phyloP scores from a whole-genome alignment of 768 basidiomycete species.

The Gloeopeniophorella convolvens region DNA sequence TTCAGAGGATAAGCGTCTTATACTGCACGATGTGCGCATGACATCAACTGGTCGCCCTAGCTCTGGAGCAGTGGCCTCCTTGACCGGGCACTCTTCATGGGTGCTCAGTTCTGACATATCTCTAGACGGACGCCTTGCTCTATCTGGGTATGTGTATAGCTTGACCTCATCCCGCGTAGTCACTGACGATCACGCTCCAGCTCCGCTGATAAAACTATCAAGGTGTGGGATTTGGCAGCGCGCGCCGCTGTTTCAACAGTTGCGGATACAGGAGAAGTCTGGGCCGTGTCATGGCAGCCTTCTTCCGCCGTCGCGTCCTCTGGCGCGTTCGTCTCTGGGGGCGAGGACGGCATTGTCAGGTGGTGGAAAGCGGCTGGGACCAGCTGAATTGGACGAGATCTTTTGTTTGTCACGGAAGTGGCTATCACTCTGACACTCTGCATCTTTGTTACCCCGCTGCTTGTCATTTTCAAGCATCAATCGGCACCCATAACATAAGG shows the following conservation, averaged over 20 bases:
- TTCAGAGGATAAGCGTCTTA: conserved; percentile 88
- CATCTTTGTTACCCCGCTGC: too few species aligned
- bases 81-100: conserved; percentile 90
- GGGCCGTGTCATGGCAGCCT: conserved; percentile 79
- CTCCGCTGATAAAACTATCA: conserved; percentile 80
- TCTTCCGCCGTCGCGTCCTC: conserved; percentile 47
- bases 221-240: conserved; percentile 79
- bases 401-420: too few species aligned
- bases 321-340: conserved; percentile 67
- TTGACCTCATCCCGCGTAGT: neutral
- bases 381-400: too few species aligned
- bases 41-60: conserved; percentile 52
- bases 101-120: conserved; percentile 78
- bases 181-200: conserved; percentile 31
- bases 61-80: conserved; percentile 73
- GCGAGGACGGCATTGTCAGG: conserved; percentile 64
- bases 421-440: too few species aligned
- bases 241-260: conserved; percentile 71
- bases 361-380: conserved; percentile 76
- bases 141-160: conserved; percentile 62
- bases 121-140: conserved; percentile 69
- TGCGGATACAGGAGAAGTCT: conserved; percentile 75
- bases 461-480: too few species aligned
- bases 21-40: conserved; percentile 84
- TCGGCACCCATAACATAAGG: too few species aligned